Evolutionary conservation across 2,329 filamentous ascomycete species (phyloP).

Genomic region (Monilinia polystroma): DNA sequence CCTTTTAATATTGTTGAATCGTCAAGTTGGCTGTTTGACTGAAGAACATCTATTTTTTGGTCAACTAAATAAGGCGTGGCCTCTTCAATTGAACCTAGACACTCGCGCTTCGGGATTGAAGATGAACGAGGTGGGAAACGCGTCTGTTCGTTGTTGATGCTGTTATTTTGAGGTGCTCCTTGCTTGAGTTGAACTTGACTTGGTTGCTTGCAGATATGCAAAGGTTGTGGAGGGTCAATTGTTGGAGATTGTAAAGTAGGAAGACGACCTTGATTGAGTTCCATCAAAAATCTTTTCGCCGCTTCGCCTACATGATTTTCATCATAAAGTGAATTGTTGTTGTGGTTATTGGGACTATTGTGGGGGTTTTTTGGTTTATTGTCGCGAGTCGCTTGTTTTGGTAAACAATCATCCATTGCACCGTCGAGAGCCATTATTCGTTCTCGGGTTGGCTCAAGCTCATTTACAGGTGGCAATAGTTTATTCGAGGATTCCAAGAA

Average conservation of each 20-base stretch:
- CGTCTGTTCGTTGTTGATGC: slow-evolving; percentile 17
- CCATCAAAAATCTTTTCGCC: slow-evolving; percentile 17
- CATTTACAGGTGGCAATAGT: neutral
- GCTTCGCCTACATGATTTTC: slow-evolving; percentile 1
- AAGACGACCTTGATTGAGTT: slow-evolving; percentile 22
- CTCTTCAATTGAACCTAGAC: slow-evolving; percentile 1
- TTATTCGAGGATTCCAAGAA: neutral
- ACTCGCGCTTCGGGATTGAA: slow-evolving; percentile 13
- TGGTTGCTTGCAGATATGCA: slow-evolving; percentile 30
- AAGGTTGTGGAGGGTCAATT: slow-evolving; percentile 25
- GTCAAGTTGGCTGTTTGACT: neutral
- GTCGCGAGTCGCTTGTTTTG: slow-evolving; percentile 16
- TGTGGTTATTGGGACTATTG: neutral
- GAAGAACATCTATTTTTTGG: neutral
- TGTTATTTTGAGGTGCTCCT: slow-evolving; percentile 22
- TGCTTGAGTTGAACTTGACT: slow-evolving; percentile 23
- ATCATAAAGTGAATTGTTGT: slow-evolving; percentile 1
- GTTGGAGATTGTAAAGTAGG: slow-evolving; percentile 18
- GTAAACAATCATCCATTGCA: slow-evolving; percentile 18
- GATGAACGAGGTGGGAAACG: slow-evolving; percentile 17
- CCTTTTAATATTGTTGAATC: neutral
- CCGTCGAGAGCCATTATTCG: slow-evolving; percentile 15
- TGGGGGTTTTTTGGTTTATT: slow-evolving; percentile 10
- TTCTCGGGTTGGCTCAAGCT: neutral
- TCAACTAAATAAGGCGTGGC: neutral